These are phyloP conservation scores for Rhinocladiella similis DNA, from an alignment of 2,329 filamentous ascomycete species.

Conservation along the genomic window DNA sequence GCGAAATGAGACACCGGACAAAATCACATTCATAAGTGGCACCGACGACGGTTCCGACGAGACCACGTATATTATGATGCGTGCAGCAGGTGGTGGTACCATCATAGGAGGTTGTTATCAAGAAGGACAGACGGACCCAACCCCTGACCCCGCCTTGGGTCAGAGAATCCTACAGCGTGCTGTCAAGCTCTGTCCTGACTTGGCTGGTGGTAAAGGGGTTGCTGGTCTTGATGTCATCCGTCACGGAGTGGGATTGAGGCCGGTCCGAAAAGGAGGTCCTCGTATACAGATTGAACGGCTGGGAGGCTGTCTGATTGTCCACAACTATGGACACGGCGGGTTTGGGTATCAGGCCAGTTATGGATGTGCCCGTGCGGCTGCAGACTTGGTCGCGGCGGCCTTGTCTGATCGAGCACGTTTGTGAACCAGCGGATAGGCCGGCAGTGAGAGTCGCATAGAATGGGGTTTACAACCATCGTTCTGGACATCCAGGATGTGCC, in stretches of 20 bases:
- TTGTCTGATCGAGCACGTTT: slow-evolving; percentile 29
- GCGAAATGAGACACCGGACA: slow-evolving; percentile 66
- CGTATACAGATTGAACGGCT: too few relatives aligned
- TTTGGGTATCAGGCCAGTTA: slow-evolving; percentile 60
- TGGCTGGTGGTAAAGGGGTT: slow-evolving; percentile 67
- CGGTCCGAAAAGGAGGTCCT: too few relatives aligned
- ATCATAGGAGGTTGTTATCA: slow-evolving; percentile 85
- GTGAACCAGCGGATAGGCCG: neutral
- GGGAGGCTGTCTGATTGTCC: too few relatives aligned
- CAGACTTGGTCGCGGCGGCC: slow-evolving; percentile 64
- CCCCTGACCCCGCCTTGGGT: slow-evolving; percentile 77
- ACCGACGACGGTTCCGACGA: slow-evolving; percentile 74
- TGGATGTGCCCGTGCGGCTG: slow-evolving; percentile 67
- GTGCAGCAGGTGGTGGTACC: slow-evolving; percentile 74
- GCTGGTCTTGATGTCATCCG: slow-evolving; percentile 73
- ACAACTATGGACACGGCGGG: too few relatives aligned
- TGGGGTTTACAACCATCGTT: too few relatives aligned
- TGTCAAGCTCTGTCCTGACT: slow-evolving; percentile 62
- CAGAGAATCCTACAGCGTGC: slow-evolving; percentile 80
- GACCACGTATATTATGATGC: slow-evolving; percentile 77
- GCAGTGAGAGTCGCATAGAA: too few relatives aligned
- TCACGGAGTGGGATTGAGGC: slow-evolving; percentile 73
- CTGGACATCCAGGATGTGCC: too few relatives aligned
- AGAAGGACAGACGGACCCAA: slow-evolving; percentile 74
- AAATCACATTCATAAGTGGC: slow-evolving; percentile 70